Evolutionary conservation across 2,329 filamentous ascomycete genomes (phyloP), one percentile per base, ranked within the genome.

Genomic region (Teratosphaeria destructans): DNA sequence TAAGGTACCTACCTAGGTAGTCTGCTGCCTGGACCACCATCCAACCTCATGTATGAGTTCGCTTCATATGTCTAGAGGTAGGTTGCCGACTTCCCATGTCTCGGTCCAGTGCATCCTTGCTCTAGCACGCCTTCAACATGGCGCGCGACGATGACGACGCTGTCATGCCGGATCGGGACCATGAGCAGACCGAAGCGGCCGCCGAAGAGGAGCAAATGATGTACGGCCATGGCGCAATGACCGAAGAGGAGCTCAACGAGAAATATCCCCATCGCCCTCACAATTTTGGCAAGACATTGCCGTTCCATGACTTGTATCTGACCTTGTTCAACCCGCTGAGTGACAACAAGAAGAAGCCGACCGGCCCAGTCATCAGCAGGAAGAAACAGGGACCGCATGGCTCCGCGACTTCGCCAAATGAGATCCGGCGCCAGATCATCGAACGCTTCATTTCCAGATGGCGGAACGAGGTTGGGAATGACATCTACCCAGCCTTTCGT

Each of bases 401-500:
- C n/a, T 54, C 62, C 12, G 60, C 59, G 27, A 58, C 61, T 5
- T 61, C 85, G 3, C 86, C 90, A 0, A 85, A 93, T 65, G 91
- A 96, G 71, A 82, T 88, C 62, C 85, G 90, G 43, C 83, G 88
- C 0, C 84, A 85, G 66, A 88, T 96, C 65, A 90, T 99, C 64
- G 84, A 92, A 59, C 81, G 87, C 7, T 99, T 96, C 76, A 90
- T 99, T 66, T 82, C 83, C 14, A 82, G 85, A 72, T 99, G 94
- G 94, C 84, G 92, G 47, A 84, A 85, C 59, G 86, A 96, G 62
- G 92, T 96, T 26, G 94, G 94, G 29, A 78, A 90, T 66, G 94
- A 99, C 73, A 89, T 99, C 67, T 97, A 94, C 70, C 94, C 94
- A 0, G 93, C 90, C 1, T 82, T 99, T 73, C 86, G 94, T 23